Conservation (phyloP, 352 stramenopile genomes). For the Phytophthora quininea region DNA sequence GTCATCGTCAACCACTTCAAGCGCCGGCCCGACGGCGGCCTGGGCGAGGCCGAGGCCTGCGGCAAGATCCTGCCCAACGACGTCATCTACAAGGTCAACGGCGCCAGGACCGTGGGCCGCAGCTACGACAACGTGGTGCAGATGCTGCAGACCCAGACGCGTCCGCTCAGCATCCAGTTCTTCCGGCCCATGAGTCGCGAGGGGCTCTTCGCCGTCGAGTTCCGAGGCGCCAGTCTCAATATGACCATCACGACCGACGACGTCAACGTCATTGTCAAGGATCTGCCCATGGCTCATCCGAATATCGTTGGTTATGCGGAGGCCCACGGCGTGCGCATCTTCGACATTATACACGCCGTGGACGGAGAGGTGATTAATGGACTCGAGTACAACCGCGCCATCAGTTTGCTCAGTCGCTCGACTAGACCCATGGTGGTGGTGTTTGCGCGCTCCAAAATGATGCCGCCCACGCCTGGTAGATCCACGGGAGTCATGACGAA, state of each 20-base stretch:
- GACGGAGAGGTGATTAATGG: conserved; percentile 81
- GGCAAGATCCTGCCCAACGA: conserved; percentile 68
- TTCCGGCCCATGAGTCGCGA: conserved; percentile 80
- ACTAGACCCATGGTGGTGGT: conserved; percentile 81
- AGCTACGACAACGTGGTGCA: conserved; percentile 86
- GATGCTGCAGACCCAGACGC: conserved; percentile 84
- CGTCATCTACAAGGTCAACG: conserved; percentile 89
- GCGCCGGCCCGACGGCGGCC: conserved; percentile 52
- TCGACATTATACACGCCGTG: conserved; percentile 80
- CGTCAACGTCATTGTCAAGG: conserved; percentile 85
- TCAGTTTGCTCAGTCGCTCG: conserved; percentile 73
- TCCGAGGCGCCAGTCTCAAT: conserved; percentile 77
- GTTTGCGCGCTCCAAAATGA: conserved; percentile 75
- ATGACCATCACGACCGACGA: conserved; percentile 90
- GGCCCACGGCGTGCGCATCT: conserved; percentile 79
- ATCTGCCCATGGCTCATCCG: conserved; percentile 78
- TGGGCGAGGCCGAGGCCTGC: conserved; percentile 62
- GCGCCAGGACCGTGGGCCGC: conserved; percentile 69
- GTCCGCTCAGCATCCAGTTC: conserved; percentile 81
- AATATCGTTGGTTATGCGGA: conserved; percentile 88
- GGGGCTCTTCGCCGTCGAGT: conserved; percentile 85
- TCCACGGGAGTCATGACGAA: conserved; percentile 56
- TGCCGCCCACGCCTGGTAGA: conserved; percentile 59
- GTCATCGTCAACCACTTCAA: conserved; percentile 89
- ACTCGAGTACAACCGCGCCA: conserved; percentile 81